Evolutionary conservation across 257 asterid species (phyloP).

Genomic region (Solanum lycopersicoides): DNA sequence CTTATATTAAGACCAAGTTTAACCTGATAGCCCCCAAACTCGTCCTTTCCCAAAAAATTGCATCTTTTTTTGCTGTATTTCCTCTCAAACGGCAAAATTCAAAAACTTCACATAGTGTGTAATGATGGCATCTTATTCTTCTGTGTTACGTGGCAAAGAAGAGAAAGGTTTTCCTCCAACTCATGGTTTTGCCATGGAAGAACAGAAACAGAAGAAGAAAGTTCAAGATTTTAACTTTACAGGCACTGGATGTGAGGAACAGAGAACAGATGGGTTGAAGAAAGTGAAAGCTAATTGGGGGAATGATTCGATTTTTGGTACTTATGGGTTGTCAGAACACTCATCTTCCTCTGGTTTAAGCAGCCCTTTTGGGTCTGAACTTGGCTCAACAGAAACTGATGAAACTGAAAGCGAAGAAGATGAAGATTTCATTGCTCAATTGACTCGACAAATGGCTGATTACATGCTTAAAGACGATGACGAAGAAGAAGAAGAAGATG

Average conservation of each 20-base stretch:
- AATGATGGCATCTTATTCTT: constrained; percentile 1
- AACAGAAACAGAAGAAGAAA: neutral
- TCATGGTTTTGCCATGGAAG: neutral
- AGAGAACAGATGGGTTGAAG: neutral
- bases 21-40: constrained; percentile 12
- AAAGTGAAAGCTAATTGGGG: constrained; percentile 1
- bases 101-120: neutral
- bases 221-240: neutral
- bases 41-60: neutral
- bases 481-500: neutral
- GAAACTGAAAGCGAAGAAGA: constrained; percentile 51
- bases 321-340: constrained; percentile 6
- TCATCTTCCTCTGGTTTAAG: constrained; percentile 57
- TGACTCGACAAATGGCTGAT: constrained; percentile 85
- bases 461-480: constrained; percentile 65
- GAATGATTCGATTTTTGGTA: constrained; percentile 6
- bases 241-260: neutral
- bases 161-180: constrained; percentile 21
- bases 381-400: constrained; percentile 34
- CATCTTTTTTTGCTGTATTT: neutral
- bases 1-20: neutral
- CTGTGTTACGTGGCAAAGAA: constrained; percentile 8
- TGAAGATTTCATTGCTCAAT: constrained; percentile 51
- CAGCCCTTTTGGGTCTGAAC: constrained; percentile 56
- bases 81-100: neutral